These are phyloP conservation scores for Candida montana DNA, from an alignment of 805 yeast genomes.

Conservation along the genomic window DNA sequence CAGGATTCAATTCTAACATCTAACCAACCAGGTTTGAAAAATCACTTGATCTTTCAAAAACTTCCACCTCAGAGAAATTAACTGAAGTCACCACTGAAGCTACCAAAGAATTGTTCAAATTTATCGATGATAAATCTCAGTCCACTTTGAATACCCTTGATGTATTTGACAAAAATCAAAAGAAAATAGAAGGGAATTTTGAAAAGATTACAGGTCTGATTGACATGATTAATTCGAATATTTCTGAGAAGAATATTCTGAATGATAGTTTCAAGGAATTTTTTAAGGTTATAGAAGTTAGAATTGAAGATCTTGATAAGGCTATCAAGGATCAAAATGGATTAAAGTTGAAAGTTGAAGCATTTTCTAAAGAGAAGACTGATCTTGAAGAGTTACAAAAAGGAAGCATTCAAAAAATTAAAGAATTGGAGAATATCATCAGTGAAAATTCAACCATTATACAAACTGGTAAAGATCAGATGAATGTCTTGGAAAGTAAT, in stretches of 20 bases:
- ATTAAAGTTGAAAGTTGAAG: slow-evolving; percentile 2
- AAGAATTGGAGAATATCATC: background rate
- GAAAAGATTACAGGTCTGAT: background rate
- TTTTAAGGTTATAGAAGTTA: slow-evolving; percentile 6
- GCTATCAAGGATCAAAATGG: slow-evolving; percentile 17
- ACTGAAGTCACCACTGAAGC: background rate
- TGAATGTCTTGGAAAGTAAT: background rate
- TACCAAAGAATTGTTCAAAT: background rate
- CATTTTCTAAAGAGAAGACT: slow-evolving; percentile 3
- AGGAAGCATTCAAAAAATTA: background rate
- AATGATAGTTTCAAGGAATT: slow-evolving; percentile 10
- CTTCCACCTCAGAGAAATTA: slow-evolving; percentile 11
- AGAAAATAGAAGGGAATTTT: background rate
- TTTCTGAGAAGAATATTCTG: slow-evolving; percentile 1
- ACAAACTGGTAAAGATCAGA: background rate
- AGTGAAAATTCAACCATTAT: background rate
- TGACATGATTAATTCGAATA: background rate
- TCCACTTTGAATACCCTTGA: background rate
- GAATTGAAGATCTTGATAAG: slow-evolving; percentile 15
- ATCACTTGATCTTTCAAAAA: slow-evolving; percentile 24
- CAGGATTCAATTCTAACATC: slow-evolving; percentile 9
- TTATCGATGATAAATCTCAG: background rate
- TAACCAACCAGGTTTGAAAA: slow-evolving; percentile 14
- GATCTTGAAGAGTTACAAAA: background rate
- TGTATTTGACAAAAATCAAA: background rate